Base-by-base conservation (phyloP, 306 rosid species). In the Luffa acutangula region DNA sequence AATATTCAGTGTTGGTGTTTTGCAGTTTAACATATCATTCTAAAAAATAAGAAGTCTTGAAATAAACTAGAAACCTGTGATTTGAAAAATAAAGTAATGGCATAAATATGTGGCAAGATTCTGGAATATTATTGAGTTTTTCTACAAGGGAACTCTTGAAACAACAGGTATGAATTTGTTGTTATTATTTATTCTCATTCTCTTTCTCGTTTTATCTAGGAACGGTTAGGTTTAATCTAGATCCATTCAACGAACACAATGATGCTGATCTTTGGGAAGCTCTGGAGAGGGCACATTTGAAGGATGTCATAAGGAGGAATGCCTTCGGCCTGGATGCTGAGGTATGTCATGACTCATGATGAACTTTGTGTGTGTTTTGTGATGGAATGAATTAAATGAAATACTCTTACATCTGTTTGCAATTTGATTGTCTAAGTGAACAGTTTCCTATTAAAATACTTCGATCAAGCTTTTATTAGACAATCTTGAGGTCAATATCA, bases 251-350 rank as follows among this genome's bases (percentile, higher is more conserved):
- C 20, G 91, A 88, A 25, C 91, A 88, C 80, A 88, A 82, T 78
- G 91, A 88, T 53, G 86, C 86, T 66, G 89, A 88, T 60, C 87
- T 88, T 45, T 88, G 91, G 91, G 91, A 88, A 80, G 86, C 91
- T 78, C 82, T 85, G 66, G 91, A 88, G 78, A 80, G 83, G 79
- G 89, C 89, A 57, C 89, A 87, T 82, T 80, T 87, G 82, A 87
- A 87, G 80, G 87, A 84, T 33, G 89, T 77, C 21, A 87, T 87
- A 71, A 77, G 82, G 74, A 84, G 89, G 79, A 87, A 87, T 53
- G 49, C 86, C 20, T 66, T 87, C 54, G 87, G 89, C 54, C 63
- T 87, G 79, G 83, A 87, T 79, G 89, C 87, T 18, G 87, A 84
- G 89, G 89, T 87, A 82, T 34, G 20, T 34, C 71, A 49, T 57